A percentile compares a stretch with the other conserved stretches of the same genome.
Evolutionary conservation across 208 protist species (phyloP).

Genomic region (Leishmania martiniquensis): DNA sequence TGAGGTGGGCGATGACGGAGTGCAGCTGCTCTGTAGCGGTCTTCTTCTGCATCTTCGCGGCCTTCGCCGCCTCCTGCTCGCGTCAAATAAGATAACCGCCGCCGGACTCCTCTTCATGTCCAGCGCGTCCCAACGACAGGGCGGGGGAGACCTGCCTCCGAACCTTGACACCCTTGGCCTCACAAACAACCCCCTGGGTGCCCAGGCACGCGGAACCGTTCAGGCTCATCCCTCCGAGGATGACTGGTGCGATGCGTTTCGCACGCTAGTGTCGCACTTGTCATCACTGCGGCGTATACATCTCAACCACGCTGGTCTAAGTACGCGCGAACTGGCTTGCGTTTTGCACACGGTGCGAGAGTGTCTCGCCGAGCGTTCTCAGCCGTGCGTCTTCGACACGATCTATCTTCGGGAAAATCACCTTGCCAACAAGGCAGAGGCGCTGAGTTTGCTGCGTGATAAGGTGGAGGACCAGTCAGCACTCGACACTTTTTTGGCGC

Average conservation of each 20-base stretch:
- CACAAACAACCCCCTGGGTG: slow-evolving; percentile 43
- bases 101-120: slow-evolving; percentile 10
- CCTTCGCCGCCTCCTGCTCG: slow-evolving; percentile 34
- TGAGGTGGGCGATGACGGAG: slow-evolving; percentile 27
- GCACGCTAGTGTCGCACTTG: background rate
- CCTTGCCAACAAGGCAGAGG: slow-evolving; percentile 2
- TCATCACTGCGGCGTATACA: slow-evolving; percentile 35
- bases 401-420: slow-evolving; percentile 30
- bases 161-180: slow-evolving; percentile 35
- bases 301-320: slow-evolving; percentile 40
- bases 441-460: background rate
- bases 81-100: slow-evolving; percentile 24
- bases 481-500: slow-evolving; percentile 2
- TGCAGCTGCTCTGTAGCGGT: slow-evolving; percentile 14
- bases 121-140: background rate
- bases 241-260: slow-evolving; percentile 8
- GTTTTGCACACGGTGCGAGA: slow-evolving; percentile 23
- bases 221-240: background rate
- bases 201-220: background rate
- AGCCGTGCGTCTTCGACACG: slow-evolving; percentile 10
- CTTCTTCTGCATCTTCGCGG: slow-evolving; percentile 13
- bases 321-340: slow-evolving; percentile 12
- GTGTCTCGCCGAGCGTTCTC: background rate
- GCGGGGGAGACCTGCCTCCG: background rate
- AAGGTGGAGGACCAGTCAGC: background rate